Evolutionary conservation across 208 protist species (phyloP), one percentile per base, ranked within the genome.

Genomic region (Acanthamoeba lenticulata): DNA sequence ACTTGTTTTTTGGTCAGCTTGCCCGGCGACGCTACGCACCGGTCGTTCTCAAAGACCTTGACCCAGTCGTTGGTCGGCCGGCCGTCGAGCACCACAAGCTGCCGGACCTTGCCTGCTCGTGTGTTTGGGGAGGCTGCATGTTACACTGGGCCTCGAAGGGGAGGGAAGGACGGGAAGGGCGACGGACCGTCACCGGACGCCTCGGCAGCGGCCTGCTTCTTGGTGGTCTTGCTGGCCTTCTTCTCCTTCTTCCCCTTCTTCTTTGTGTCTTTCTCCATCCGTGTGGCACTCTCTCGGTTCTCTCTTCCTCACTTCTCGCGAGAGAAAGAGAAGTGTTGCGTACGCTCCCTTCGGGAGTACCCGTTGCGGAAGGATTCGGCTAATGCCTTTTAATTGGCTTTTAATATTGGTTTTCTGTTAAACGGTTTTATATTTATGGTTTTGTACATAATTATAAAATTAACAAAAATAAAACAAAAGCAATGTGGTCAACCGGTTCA

Each of bases 1-100:
- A 60, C 47, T 49, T 86, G n/a, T 9, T n/a, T n/a, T 40, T 62
- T 57, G 49, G 55, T 9, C 6, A 55, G 3, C 24, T 11, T 24
- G 52, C 24, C 24, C 24, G 36, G 49, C 32, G 11, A 49, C 11
- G 21, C 21, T 11, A 65, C 27, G 36, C 21, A 89, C 81, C 81
- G 67, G 21, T 77, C 67, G 11, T 77, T 65, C 32, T 89, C 86
- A 17, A 92, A 92, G 9, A 92, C 3, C 65, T 92, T 77, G 21
- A 60, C 86, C 86, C 86, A 92, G 24, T 92, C 65, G 36, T 72
- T 7, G 34, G 42, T 69, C 4, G 34, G 27, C 2, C 44, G 21
- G 24, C 86, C 86, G 77, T 92, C 86, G 6, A 92, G 38, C 40
- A 92, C 44, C 27, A 92, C 27, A 29, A 92, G 40, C 42, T 60